Base-by-base conservation (phyloP, 768 basidiomycete genomes). In the Serendipita vermifera region DNA sequence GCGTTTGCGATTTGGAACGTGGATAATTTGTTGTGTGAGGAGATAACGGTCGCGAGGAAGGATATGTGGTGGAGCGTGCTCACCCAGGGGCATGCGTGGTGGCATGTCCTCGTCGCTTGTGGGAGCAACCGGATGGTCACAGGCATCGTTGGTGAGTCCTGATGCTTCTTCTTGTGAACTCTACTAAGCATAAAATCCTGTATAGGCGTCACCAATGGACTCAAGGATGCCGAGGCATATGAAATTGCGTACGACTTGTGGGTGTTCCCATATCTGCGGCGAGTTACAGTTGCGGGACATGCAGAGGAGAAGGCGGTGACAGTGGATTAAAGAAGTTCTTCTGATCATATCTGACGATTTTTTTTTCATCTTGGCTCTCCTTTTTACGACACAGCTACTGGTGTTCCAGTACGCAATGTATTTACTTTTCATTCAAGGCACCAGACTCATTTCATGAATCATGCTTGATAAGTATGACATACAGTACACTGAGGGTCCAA, bases 1-100 rank as follows among this genome's bases (percentile, higher is more conserved):
- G 87, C 83, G 0, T 88, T 87, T 64, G 65, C 79, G 11, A 69
- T 87, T 22, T 88, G 85, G 86, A 90, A 88, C 63, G 60, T 88
- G 59, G 87, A 90, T 65, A 88, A 87, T 61, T 72, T 83, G 6
- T 87, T 82, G 61, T 90, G 87, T 64, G 70, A 71, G 6, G 29
- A 29, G n/a, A 51, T 51, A 9, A 51, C 46, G 15, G 46, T 7
- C 7, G 24, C 22, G 46, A 51, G 46, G 22, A 29, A 51, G 20
- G 15, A 15, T 6, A 29, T 51, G n/a, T 20, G 46, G 24, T 15
- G 24, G 24, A 29, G 46, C 20, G 46, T 51, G 13, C 27, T 51
- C n/a, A 26, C 46, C 4, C 46, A 51, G 29, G 46, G 46, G 6
- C 46, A 51, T 51, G 46, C 20, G 24, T 51, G 46, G 46, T 51